These are phyloP conservation scores for Persicaria maculosa DNA, from an alignment of 148 eudicot species.

Conservation along the genomic window DNA sequence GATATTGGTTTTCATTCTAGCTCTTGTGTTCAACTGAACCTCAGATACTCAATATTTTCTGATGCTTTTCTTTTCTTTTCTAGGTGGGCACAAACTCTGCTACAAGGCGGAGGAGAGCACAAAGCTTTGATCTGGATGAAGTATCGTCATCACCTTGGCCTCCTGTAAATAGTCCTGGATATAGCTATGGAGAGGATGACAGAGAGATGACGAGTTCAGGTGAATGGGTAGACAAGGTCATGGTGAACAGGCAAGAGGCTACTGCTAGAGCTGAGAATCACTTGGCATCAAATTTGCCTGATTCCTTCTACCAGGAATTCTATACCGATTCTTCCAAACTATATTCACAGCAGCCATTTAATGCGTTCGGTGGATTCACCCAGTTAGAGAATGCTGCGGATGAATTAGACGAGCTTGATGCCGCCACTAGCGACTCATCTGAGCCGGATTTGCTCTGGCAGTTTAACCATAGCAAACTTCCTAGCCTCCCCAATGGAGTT, in stretches of 20 bases:
- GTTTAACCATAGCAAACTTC: slow-evolving; percentile 65
- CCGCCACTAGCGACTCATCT: slow-evolving; percentile 89
- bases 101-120: slow-evolving; percentile 51
- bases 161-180: slow-evolving; percentile 47
- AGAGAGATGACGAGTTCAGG: slow-evolving; percentile 63
- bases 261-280: slow-evolving; percentile 33
- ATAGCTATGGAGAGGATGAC: slow-evolving; percentile 36
- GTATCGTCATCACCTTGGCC: slow-evolving; percentile 88
- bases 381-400: slow-evolving; percentile 47
- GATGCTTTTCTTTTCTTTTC: slow-evolving; percentile 17
- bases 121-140: slow-evolving; percentile 79
- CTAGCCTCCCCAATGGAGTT: slow-evolving; percentile 42
- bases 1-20: not conserved
- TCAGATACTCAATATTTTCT: not conserved
- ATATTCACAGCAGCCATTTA: slow-evolving; percentile 47
- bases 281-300: slow-evolving; percentile 32
- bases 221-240: slow-evolving; percentile 97
- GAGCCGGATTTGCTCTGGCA: slow-evolving; percentile 97
- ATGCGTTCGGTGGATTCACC: slow-evolving; percentile 40
- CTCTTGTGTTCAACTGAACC: not conserved
- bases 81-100: slow-evolving; percentile 45
- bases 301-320: slow-evolving; percentile 60
- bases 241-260: slow-evolving; percentile 90
- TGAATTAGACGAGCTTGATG: slow-evolving; percentile 86
- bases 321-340: slow-evolving; percentile 48